A percentile compares a stretch with the other conserved stretches of the same genome.
Conservation (phyloP, 148 eudicot genomes). For the Vaccinium vitisidaea region DNA sequence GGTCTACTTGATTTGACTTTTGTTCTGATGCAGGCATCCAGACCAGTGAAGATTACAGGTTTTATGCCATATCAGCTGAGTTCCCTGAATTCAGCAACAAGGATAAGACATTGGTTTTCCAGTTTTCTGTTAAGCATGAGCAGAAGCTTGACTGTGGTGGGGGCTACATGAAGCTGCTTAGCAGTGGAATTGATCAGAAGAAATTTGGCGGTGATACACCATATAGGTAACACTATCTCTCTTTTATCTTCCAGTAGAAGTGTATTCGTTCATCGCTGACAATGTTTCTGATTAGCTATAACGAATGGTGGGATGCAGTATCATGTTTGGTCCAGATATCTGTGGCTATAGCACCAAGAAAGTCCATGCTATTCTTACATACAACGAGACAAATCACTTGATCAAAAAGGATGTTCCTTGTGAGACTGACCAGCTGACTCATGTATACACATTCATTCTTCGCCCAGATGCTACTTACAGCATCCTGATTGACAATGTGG, state of each 20-base stretch:
- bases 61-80: constrained; percentile 91
- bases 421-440: constrained; percentile 93
- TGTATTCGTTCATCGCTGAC: neutral
- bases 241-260: neutral
- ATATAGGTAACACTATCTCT: constrained; percentile 51
- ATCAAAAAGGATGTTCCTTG: constrained; percentile 96
- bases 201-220: constrained; percentile 92
- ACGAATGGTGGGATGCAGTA: constrained; percentile 40
- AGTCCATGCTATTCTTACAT: constrained; percentile 84
- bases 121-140: constrained; percentile 94
- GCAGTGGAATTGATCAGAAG: constrained; percentile 82
- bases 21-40: constrained; percentile 58
- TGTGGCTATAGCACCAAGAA: constrained; percentile 94
- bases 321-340: constrained; percentile 98
- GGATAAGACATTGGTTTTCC: constrained; percentile 87
- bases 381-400: constrained; percentile 74
- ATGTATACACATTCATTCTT: constrained; percentile 84
- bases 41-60: constrained; percentile 89
- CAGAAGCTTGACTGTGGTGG: constrained; percentile 99
- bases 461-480: constrained; percentile 95
- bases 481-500: constrained; percentile 82
- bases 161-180: constrained; percentile 96
- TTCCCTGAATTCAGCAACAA: constrained; percentile 94
- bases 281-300: neutral
- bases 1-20: neutral